Percentiles rank a stretch among this genome's conserved stretches.
These are phyloP conservation scores for Dendrobium officinale DNA, from an alignment of 106 monocot species.

Conservation along the genomic window DNA sequence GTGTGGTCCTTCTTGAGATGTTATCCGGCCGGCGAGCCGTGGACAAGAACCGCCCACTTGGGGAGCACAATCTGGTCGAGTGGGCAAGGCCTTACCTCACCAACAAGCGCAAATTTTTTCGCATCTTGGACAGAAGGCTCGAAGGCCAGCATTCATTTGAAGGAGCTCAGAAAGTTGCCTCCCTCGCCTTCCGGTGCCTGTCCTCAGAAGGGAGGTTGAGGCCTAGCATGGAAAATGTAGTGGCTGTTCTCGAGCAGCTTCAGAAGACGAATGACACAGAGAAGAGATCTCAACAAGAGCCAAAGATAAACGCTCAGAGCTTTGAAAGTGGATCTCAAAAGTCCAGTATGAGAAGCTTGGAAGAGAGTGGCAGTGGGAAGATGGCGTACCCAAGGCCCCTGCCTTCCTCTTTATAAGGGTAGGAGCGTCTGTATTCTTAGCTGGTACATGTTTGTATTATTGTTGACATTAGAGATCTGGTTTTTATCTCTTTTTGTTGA, in stretches of 20 bases:
- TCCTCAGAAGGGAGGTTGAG: neutral
- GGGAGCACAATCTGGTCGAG: conserved; percentile 33
- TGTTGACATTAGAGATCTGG: too few species aligned
- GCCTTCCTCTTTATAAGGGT: conserved; percentile 26
- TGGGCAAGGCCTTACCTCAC: conserved; percentile 26
- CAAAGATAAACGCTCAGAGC: neutral
- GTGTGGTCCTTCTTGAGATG: conserved; percentile 36
- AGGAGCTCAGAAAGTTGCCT: conserved; percentile 17
- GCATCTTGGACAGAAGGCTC: conserved; percentile 23
- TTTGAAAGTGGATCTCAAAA: neutral
- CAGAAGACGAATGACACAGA: neutral
- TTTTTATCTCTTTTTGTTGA: too few species aligned
- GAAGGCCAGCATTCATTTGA: conserved; percentile 22
- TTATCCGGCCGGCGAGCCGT: conserved; percentile 28
- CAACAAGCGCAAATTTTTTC: conserved; percentile 22
- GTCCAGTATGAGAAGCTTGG: conserved; percentile 8
- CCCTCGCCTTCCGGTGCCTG: conserved; percentile 19
- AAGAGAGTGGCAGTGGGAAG: conserved; percentile 20
- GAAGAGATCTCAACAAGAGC: neutral
- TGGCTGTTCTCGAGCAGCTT: neutral
- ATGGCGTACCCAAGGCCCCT: conserved; percentile 25
- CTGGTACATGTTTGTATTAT: too few species aligned
- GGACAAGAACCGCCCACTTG: conserved; percentile 15
- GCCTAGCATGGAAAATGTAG: neutral
- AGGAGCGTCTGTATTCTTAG: neutral